These are phyloP conservation scores for Medicago ruthenica DNA, from an alignment of 306 rosid species.

Conservation along the genomic window DNA sequence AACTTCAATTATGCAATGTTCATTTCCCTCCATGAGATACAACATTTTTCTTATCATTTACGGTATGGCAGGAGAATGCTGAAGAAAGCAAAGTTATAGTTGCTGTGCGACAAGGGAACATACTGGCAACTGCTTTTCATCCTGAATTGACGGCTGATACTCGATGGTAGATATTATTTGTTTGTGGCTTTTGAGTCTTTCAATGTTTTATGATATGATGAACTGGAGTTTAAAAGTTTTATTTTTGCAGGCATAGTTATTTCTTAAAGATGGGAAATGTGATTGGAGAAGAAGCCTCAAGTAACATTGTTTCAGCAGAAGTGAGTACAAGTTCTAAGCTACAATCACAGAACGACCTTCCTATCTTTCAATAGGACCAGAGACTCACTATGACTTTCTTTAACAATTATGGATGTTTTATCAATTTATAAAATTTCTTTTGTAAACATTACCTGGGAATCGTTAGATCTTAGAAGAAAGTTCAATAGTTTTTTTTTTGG, in stretches of 20 bases:
- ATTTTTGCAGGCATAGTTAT: constrained; percentile 89
- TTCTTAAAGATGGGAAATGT: constrained; percentile 75
- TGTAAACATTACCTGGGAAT: constrained; percentile 8
- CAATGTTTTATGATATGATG: background rate
- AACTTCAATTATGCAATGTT: constrained; percentile 12
- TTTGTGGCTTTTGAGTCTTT: constrained; percentile 14
- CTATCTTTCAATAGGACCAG: constrained; percentile 62
- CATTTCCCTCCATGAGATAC: no score
- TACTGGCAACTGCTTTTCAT: constrained; percentile 92
- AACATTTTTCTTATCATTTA: constrained; percentile 31
- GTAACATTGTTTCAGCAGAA: constrained; percentile 58
- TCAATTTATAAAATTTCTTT: constrained; percentile 17
- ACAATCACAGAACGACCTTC: constrained; percentile 64
- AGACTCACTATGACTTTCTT: constrained; percentile 26
- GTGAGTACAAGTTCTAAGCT: constrained; percentile 42
- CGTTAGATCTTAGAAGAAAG: constrained; percentile 26
- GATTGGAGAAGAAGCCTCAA: constrained; percentile 63
- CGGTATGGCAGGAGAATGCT: constrained; percentile 61
- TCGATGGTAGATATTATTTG: constrained; percentile 66
- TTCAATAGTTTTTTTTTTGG: background rate
- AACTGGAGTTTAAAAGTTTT: constrained; percentile 33
- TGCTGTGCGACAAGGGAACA: constrained; percentile 89
- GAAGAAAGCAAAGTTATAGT: constrained; percentile 73
- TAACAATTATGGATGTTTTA: constrained; percentile 17
- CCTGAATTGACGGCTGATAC: constrained; percentile 96